These are phyloP conservation scores for Flagelloscypha sp. DNA, from an alignment of 768 basidiomycete genomes.

Conservation along the genomic window DNA sequence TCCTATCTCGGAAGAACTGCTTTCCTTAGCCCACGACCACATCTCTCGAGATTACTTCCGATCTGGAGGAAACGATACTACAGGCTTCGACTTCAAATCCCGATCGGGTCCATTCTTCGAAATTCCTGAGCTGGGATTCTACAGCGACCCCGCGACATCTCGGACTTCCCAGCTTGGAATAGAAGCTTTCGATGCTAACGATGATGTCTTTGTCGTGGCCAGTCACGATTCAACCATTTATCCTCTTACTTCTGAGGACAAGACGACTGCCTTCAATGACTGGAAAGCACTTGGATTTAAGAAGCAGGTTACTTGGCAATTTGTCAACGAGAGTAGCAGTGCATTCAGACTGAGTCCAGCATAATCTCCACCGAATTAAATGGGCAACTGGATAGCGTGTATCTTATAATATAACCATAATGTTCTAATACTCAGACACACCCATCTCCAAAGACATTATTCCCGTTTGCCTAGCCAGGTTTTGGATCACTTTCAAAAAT, in stretches of 20 bases:
- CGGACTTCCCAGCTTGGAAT: constrained; percentile 8
- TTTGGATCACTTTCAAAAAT: too few species aligned
- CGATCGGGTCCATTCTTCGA: constrained; percentile 6
- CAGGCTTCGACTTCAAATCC: constrained; percentile 10
- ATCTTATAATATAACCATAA: too few species aligned
- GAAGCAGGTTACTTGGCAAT: constrained; percentile 6
- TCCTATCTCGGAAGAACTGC: constrained; percentile 11
- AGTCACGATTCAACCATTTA: constrained; percentile 8
- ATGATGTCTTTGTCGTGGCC: constrained; percentile 10
- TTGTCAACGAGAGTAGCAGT: constrained; percentile 7
- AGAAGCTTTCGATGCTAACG: constrained; percentile 10
- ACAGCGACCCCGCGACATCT: constrained; percentile 5
- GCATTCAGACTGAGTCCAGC: too few species aligned
- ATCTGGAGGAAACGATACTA: not conserved
- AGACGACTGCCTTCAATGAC: constrained; percentile 3
- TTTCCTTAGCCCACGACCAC: constrained; percentile 2
- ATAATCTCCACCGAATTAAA: too few species aligned
- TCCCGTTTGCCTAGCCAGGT: too few species aligned
- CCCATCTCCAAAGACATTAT: too few species aligned
- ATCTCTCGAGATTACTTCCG: constrained; percentile 9
- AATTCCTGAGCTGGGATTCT: constrained; percentile 7
- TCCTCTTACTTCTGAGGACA: too few species aligned
- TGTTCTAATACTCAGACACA: too few species aligned
- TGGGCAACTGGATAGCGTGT: too few species aligned
- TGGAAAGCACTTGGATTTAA: constrained; percentile 8